Evolutionary conservation across 2,329 filamentous ascomycete genomes (phyloP), one percentile per base, ranked within the genome.

Genomic region (Trichoderma koningii): DNA sequence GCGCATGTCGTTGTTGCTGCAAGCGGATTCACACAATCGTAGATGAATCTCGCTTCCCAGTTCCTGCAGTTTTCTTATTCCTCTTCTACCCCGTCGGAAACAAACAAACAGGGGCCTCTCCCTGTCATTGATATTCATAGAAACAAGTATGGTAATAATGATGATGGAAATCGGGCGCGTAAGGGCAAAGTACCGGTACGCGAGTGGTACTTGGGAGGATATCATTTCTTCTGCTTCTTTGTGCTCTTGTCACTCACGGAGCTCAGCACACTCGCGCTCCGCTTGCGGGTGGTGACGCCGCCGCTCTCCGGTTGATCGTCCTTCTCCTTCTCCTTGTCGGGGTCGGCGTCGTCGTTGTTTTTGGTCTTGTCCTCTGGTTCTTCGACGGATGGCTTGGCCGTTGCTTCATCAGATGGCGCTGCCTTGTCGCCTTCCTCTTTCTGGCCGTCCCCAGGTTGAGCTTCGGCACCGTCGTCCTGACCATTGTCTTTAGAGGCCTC

Each of bases 231-330:
- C 70, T 83, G 81, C 66, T 84, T 79, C 74, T 87, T 87, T 3
- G 77, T 71, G 69, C 82, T 85, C 76, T 85, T 86, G 66, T 92
- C 88, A 74, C 89, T 92, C 6, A 79, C 79, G 17, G 82, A 80
- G 74, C 91, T 94, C 61, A 96, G 75, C 38, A 93, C 91, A 75
- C 92, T 96, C 1, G 91, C 91, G 74, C 92, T 95, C 66, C 92
- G 85, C 80, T 96, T 96, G 68, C 90, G 88, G 0, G 77, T 70
- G 9, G 74, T 75, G 48, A 77, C 71, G 12, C 74, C 71, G 12
- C 74, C 75, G 48, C 77, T 80, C 15, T 73, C 74, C 2, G 77
- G 78, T 51, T 77, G 72, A 12, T 63, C 66, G 17, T 68, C 70
- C 68, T 71, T 78, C 44, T 73, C 75, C n/a, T 71, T 15, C 66